These are phyloP conservation scores for Cystofilobasidium ferigula DNA, from an alignment of 768 basidiomycete genomes.

Conservation along the genomic window DNA sequence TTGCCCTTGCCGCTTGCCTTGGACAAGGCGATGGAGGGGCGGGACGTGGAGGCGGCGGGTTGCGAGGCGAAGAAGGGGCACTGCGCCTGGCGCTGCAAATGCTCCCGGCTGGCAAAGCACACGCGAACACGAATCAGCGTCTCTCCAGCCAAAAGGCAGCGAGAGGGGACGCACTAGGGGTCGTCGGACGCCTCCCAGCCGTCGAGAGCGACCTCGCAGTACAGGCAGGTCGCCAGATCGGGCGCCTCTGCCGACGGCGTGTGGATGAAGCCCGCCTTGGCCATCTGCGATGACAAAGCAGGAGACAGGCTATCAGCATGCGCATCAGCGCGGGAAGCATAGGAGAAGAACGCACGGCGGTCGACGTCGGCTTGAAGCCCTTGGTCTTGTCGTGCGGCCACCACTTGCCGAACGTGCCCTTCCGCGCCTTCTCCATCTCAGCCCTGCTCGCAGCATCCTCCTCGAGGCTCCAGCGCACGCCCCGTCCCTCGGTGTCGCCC, in stretches of 20 bases:
- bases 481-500: neutral
- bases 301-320: neutral
- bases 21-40: neutral
- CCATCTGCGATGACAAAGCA: slow-evolving; percentile 49
- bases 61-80: slow-evolving; percentile 17
- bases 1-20: neutral
- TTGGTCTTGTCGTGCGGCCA: slow-evolving; percentile 37
- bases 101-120: neutral
- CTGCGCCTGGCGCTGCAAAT: slow-evolving; percentile 6
- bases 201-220: slow-evolving; percentile 65
- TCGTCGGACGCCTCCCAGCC: slow-evolving; percentile 84
- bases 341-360: slow-evolving; percentile 31
- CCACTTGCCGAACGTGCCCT: slow-evolving; percentile 31
- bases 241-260: slow-evolving; percentile 56
- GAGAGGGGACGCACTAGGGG: slow-evolving; percentile 53
- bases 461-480: neutral
- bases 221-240: slow-evolving; percentile 74
- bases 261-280: slow-evolving; percentile 76
- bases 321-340: too few relatives aligned
- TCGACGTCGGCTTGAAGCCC: slow-evolving; percentile 34
- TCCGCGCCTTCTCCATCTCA: neutral
- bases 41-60: neutral
- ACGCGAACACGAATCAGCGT: neutral
- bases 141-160: neutral
- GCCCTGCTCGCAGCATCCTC: neutral